Evolutionary conservation across 2,329 filamentous ascomycete genomes (phyloP), one percentile per base, ranked within the genome.

Genomic region (Trichocomaceae sp.): DNA sequence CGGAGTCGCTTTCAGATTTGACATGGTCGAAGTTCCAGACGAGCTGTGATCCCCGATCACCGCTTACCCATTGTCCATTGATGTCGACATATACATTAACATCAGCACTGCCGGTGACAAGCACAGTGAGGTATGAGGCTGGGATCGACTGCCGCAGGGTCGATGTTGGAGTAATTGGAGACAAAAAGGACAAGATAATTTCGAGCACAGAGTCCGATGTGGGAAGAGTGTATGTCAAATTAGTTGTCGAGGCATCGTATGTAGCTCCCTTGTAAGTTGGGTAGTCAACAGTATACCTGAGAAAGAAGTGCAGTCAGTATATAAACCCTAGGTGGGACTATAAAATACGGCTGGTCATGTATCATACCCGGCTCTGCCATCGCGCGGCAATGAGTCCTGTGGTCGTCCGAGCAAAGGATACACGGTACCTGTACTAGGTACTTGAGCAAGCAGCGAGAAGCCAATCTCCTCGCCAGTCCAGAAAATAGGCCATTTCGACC

Each of bases 401-500:
- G 83, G 80, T 66, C 83, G 77, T 53, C 84, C 84, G 47, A 87
- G 72, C 55, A 87, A 69, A 31, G 84, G 84, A 66, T 83, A 87
- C 4, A 84, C 80, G 26, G 75, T 75, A 50, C 76, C 76, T n/a
- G 80, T 76, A 33, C 79, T 77, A 2, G 83, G 81, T 12, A 86
- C 73, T 22, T 81, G 79, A 39, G 83, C 84, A 57, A 87, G 75
- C 49, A 87, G 71, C 6, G 81, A 79, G 59, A 87, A 79, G 44
- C 84, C 84, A 54, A 87, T 70, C 73, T 85, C 79, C 63, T 83
- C 77, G 33, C 87, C 87, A 6, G 85, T 88, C 78, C 85, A 91
- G 69, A 91, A 90, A 69, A 92, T 92, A 22, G 90, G 90, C 90
- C 90, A 95, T 72, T 83, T 81, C 52, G 83, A 80, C 89, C 89